Base-by-base conservation (phyloP, 306 rosid genomes). In the Betula pendula region DNA sequence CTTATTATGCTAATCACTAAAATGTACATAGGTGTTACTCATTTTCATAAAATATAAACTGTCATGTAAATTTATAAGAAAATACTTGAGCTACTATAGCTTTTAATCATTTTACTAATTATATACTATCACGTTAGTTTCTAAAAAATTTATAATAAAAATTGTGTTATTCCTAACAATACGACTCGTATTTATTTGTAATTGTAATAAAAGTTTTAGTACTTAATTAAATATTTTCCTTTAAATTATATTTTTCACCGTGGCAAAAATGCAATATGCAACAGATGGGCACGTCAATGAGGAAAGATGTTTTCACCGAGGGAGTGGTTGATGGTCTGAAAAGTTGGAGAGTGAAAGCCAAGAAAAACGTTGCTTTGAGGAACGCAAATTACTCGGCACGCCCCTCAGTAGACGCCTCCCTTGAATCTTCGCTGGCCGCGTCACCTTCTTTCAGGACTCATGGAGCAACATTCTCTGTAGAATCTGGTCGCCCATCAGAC, bases 221-320 rank as follows among this genome's bases (percentile, higher is more conserved):
- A 29, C 2, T 29, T 29, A 29, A 1, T 29, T 29, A 29, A 29
- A 29, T 2, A 38, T 38, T 38, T 38, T 38, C 42, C 42, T 38
- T 38, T 6, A 38, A 38, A 38, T 6, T 38, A 5, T 35, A 4
- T 2, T 53, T 53, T 53, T 55, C 25, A 55, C 31, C 25, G 33
- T 20, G 4, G 1, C 5, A 14, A 56, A 33, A 47, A 58, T 84
- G 81, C 20, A 68, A 73, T 33, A 3, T 79, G 60, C 11, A 48
- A 71, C 86, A 89, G 87, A 89, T 89, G 92, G 90, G 90, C 17
- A 66, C 86, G 13, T 71, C 88, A 16, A 87, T 89, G 93, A 79
- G 79, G 50, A 83, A 77, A 49, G 84, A 73, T 14, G 90, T 84
- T 48, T 85, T 89, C 77, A 82, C 86, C 1, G 93, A 83, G 59